Evolutionary conservation across 305 asterid genomes (phyloP).

Genomic region (Stenogyne calaminthoides): DNA sequence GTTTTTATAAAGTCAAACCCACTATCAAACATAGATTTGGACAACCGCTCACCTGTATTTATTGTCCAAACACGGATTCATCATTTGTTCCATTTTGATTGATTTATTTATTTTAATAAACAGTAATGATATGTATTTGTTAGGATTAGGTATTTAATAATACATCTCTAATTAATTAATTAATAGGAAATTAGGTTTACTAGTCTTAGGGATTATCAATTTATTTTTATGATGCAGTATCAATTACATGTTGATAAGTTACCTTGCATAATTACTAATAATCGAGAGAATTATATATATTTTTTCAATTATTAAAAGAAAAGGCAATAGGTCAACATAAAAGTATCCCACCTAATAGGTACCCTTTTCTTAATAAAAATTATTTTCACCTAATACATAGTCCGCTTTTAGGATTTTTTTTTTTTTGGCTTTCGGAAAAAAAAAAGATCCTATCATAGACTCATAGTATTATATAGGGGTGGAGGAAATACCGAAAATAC

Average conservation of each 20-base stretch:
- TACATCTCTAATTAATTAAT: too few species aligned
- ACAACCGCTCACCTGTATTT: slow-evolving; percentile 19
- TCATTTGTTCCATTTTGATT: neutral
- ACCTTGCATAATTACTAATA: neutral
- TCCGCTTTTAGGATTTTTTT: too few species aligned
- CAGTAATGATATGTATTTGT: neutral
- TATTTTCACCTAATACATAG: neutral
- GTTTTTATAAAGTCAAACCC: neutral
- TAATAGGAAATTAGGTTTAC: neutral
- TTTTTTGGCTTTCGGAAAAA: too few species aligned
- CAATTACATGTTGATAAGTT: neutral
- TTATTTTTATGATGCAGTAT: neutral
- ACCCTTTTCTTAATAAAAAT: neutral
- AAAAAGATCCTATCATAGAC: too few species aligned
- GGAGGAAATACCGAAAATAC: too few species aligned
- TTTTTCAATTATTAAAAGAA: too few species aligned
- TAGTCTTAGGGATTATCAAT: too few species aligned
- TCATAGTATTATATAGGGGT: too few species aligned
- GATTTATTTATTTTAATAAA: neutral
- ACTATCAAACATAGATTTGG: slow-evolving; percentile 23
- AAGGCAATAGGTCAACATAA: too few species aligned
- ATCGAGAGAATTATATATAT: neutral
- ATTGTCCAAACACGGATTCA: neutral
- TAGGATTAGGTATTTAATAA: neutral
- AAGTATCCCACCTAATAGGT: too few species aligned